Conservation (phyloP, 208 protist species). For the Leishmania gerbilli region DNA sequence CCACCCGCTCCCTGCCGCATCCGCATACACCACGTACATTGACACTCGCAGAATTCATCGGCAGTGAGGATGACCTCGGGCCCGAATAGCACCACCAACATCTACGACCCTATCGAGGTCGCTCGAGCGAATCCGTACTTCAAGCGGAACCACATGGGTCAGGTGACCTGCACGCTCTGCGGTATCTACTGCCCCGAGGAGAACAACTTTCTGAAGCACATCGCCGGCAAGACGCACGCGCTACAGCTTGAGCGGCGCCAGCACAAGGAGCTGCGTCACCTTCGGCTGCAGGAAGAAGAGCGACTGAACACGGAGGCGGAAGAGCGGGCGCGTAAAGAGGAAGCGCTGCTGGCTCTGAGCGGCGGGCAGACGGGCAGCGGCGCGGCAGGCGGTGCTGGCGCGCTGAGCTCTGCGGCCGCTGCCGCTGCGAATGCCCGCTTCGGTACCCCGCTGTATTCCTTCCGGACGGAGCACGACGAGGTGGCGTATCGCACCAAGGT, state of each 20-base stretch:
- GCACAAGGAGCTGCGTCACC: slow-evolving; percentile 45
- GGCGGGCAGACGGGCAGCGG: slow-evolving; percentile 5
- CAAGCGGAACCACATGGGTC: slow-evolving; percentile 86
- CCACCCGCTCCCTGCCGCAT: not conserved
- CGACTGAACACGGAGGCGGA: slow-evolving; percentile 46
- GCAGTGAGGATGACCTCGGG: slow-evolving; percentile 12
- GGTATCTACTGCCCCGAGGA: slow-evolving; percentile 80
- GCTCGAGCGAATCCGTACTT: slow-evolving; percentile 69
- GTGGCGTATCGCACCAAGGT: slow-evolving; percentile 70
- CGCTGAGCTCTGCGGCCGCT: slow-evolving; percentile 5
- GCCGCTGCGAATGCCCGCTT: slow-evolving; percentile 32
- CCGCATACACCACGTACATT: not conserved
- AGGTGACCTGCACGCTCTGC: slow-evolving; percentile 81
- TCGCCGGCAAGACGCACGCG: slow-evolving; percentile 78
- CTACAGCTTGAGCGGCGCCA: slow-evolving; percentile 69
- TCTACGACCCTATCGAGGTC: slow-evolving; percentile 59
- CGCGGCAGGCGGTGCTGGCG: not conserved
- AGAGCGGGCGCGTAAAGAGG: slow-evolving; percentile 45
- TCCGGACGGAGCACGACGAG: slow-evolving; percentile 71
- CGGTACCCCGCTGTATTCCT: slow-evolving; percentile 64
- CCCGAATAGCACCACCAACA: slow-evolving; percentile 22
- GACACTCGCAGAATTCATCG: not conserved
- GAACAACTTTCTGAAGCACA: slow-evolving; percentile 80
- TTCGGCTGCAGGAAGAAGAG: slow-evolving; percentile 71
- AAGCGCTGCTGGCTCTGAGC: slow-evolving; percentile 46